Base-by-base conservation (phyloP, 1,284 basidiomycete species). In the Malassezia pachydermatis region DNA sequence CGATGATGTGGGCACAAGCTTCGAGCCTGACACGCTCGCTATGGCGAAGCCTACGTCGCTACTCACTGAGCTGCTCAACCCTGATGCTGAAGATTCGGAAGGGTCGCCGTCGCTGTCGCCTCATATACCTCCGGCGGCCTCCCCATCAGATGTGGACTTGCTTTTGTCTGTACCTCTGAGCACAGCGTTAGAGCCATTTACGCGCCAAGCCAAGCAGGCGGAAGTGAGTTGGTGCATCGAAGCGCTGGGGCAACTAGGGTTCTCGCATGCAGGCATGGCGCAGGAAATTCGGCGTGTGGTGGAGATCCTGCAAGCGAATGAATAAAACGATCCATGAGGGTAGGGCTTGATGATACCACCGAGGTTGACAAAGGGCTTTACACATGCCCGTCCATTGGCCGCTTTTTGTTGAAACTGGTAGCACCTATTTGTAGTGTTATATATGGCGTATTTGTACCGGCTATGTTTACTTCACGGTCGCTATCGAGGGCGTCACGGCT, bases 171-270 rank as follows among this genome's bases (percentile, higher is more conserved):
- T 44, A 10, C 48, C 48, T 17, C 16, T 37, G 11, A 39, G 42
- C 8, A 27, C 36, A 19, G 16, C 37, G 33, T 51, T 67, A 3
- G 57, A 54, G 1, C 58, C 66, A 0, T 70, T 58, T 44, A 63
- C 63, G 17, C 47, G 53, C n/a, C 56, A 45, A 16, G 59, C 57
- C 22, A 68, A 67, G 49, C 42, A 41, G 39, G 23, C 33, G n/a
- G 67, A 70, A 52, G 61, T 68, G 16, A 57, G 57, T 7, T 46
- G 53, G 14, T 53, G 61, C 32, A 46, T 67, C 30, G 55, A 67
- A 47, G 67, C 54, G 8, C 48, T 70, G 13, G 57, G 58, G 9
- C 66, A 68, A 46, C 41, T 68, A 5, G 67, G 66, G 8, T 70
- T 59, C 20, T 66, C 67, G 2, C 67, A 57, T 54, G 48, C 66